These are phyloP conservation scores for Zygnema cylindricum DNA, from an alignment of 139 green algal genomes.

Conservation along the genomic window DNA sequence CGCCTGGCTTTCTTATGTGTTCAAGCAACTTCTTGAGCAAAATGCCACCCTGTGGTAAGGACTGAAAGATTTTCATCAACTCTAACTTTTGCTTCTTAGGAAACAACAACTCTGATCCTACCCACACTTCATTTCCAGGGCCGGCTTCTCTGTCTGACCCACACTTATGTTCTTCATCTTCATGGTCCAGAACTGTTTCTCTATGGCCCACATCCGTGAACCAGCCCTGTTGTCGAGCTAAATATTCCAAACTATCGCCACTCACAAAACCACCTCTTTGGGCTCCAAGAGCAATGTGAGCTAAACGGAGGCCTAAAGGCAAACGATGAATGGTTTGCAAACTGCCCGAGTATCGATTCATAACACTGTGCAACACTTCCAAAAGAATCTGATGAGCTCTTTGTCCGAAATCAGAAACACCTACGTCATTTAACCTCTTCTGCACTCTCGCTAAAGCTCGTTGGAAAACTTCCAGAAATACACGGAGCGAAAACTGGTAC, in stretches of 20 bases:
- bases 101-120: neutral
- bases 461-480: slow-evolving; percentile 36
- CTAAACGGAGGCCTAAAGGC: neutral
- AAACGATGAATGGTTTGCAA: neutral
- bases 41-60: neutral
- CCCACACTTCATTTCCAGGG: neutral
- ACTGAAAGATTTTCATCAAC: neutral
- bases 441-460: slow-evolving; percentile 1
- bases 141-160: neutral
- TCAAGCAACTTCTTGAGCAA: neutral
- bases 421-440: neutral
- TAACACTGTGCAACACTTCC: neutral
- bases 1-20: neutral
- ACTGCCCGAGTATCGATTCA: neutral
- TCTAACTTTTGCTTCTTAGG: neutral
- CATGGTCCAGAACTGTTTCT: neutral
- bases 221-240: neutral
- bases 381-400: neutral
- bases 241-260: neutral
- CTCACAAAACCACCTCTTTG: neutral
- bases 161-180: neutral
- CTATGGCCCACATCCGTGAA: neutral
- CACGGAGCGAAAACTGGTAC: slow-evolving; percentile 32
- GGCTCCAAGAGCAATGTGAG: neutral
- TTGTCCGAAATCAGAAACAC: neutral